phyloP scores from a whole-genome alignment of 768 basidiomycete genomes.

The Leccinellum rugosiceps region DNA sequence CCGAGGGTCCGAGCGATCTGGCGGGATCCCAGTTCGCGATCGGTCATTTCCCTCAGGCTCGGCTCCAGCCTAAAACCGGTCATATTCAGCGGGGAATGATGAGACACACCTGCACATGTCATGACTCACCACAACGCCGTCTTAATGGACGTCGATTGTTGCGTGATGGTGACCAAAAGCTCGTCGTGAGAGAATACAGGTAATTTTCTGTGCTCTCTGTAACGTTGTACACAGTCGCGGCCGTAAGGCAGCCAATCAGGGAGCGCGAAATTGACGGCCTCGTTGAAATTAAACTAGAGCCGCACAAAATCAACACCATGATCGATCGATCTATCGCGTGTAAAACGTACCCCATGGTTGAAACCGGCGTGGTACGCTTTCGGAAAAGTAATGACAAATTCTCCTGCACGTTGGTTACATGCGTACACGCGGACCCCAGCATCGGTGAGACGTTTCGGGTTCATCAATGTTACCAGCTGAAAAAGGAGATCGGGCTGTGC shows the following conservation, averaged over 20 bases:
- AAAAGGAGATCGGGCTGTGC: constrained; percentile 96
- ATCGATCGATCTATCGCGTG: constrained; percentile 26
- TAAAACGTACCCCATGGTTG: constrained; percentile 86
- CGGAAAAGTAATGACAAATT: constrained; percentile 97
- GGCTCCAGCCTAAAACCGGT: constrained; percentile 65
- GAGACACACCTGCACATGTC: constrained; percentile 9
- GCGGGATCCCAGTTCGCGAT: constrained; percentile 74
- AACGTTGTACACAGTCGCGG: constrained; percentile 83
- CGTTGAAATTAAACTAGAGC: constrained; percentile 91
- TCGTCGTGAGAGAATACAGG: constrained; percentile 99
- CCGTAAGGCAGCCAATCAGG: constrained; percentile 93
- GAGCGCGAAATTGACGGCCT: constrained; percentile 97
- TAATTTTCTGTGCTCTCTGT: constrained; percentile 85
- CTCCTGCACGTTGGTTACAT: constrained; percentile 95
- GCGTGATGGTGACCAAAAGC: constrained; percentile 94
- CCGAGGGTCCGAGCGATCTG: constrained; percentile 54
- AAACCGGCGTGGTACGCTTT: constrained; percentile 98
- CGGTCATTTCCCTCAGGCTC: constrained; percentile 84
- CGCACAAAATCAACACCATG: constrained; percentile 24
- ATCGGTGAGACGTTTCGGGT: constrained; percentile 79
- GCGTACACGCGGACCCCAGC: constrained; percentile 91
- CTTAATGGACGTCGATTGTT: constrained; percentile 87
- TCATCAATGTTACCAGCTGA: constrained; percentile 97
- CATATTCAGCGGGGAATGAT: constrained; percentile 20
- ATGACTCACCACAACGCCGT: constrained; percentile 83